Base-by-base conservation (phyloP, 805 yeast genomes). In the Sugiyamaella qingdaonensis region DNA sequence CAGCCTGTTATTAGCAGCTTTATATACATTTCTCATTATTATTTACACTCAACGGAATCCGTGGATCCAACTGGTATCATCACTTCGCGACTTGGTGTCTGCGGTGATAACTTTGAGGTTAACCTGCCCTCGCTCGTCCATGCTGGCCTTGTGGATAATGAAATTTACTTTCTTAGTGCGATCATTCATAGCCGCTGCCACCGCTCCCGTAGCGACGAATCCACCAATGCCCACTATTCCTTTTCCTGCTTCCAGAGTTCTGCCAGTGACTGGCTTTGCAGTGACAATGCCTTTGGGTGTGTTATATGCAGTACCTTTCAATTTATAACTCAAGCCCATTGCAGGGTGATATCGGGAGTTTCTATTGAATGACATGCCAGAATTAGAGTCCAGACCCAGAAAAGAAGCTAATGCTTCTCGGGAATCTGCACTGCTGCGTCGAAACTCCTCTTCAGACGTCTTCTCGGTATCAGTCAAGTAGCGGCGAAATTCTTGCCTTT, bases 101-200 rank as follows among this genome's bases (percentile, higher is more conserved):
- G 64, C 88, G 21, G 49, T 35, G 16, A 45, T 34, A 14, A 44
- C 54, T 10, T 36, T 19, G 21, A 51, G 35, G 16, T 29, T 18
- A 5, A 51, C 49, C 2, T 44, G 49, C 10, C 54, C 54, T 4
- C 49, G 36, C n/a, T 45, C 54, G 24, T 51, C 54, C 49, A 45
- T 45, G 24, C 35, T 45, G 2, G 54, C 54, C 46, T 51, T 51
- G 46, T 44, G 49, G 18, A 51, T 45, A 32, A 51, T 36, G 29
- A 51, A 51, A 18, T 51, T 32, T 4, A 29, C 27, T 27, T 14
- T 10, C 31, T 21, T 49, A 14, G 29, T 36, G n/a, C 39, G 45
- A 24, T 51, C 54, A 21, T 11, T 35, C 96, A 54, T 90, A 32
- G 42, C 46, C 14, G 42, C 32, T 4, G 56, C 32, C 10, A 46